Conservation (phyloP, 305 asterid species). For the Solanum aculeatissimum region DNA sequence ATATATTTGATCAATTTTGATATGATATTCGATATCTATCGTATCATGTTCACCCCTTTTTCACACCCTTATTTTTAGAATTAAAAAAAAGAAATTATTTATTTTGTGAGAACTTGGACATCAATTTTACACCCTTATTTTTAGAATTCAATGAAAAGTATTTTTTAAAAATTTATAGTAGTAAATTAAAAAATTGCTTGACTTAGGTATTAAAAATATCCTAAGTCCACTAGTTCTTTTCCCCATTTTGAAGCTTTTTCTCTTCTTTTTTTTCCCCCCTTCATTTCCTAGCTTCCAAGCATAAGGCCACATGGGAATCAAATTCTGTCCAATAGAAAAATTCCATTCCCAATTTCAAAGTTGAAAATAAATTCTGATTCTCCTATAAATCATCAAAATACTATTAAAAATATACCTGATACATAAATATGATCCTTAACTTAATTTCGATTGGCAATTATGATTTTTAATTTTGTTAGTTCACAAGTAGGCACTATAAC, state of each 20-base stretch:
- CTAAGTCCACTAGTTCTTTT: not conserved
- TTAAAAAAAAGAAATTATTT: not conserved
- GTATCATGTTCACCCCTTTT: not conserved
- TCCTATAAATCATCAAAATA: not conserved
- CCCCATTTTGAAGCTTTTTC: not conserved
- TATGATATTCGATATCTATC: not conserved
- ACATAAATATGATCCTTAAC: too few species aligned
- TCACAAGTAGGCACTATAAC: too few species aligned
- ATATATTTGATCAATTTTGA: not conserved
- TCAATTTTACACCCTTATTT: not conserved
- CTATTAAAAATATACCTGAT: not conserved
- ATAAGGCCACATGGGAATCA: not conserved
- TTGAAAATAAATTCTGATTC: not conserved
- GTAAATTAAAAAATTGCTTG: not conserved
- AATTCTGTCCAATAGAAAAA: not conserved
- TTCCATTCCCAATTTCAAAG: not conserved
- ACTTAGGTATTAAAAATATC: not conserved
- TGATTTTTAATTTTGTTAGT: too few species aligned
- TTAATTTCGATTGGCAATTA: too few species aligned
- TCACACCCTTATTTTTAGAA: not conserved
- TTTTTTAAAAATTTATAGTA: not conserved
- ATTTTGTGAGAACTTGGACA: not conserved
- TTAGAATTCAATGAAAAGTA: not conserved
- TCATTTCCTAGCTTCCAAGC: not conserved
- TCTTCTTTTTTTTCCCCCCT: not conserved